Base-by-base conservation (phyloP, 495 filamentous ascomycete genomes). In the Aspergillus kassunensis region DNA sequence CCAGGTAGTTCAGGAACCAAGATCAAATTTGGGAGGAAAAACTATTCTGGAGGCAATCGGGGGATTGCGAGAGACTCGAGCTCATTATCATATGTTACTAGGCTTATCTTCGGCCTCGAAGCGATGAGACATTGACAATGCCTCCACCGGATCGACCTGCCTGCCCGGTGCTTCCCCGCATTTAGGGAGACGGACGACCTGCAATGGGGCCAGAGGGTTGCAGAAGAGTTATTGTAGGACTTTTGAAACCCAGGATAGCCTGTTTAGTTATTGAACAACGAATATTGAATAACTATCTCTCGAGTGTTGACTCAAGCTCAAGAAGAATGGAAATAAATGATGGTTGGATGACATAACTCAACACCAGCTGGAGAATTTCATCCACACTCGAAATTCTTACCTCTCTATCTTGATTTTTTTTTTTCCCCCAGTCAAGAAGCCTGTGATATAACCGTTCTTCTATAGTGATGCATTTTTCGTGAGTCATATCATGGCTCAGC, bases 401-500 rank as follows among this genome's bases (percentile, higher is more conserved):
- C 20, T 48, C 12, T 48, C 31, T 16, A 1, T 35, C 44, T 21
- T 2, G 39, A 12, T 19, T 15, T 20, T 15, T 39, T 39, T n/a
- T n/a, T n/a, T n/a, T n/a, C n/a, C n/a, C n/a, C n/a, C n/a, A n/a
- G n/a, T n/a, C n/a, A n/a, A n/a, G n/a, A n/a, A n/a, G 2, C n/a
- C 20, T 18, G 8, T 19, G 36, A 18, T 39, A 18, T 18, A 18
- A 2, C 4, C 18, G 18, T 21, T 29, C 29, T 2, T 5, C 4
- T 20, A n/a, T 18, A 19, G 18, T 33, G 7, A 11, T 44, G 42
- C 27, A 19, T 24, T 43, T 35, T 25, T 10, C 13, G 39, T 44
- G 37, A 51, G 29, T 44, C 27, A 35, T 13, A 51, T 44, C 18
- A 51, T 51, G 39, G 39, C 49, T 51, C 49, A 51, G 33, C 37